phyloP scores from a whole-genome alignment of 768 basidiomycete genomes.

The Steccherinum ochraceum region DNA sequence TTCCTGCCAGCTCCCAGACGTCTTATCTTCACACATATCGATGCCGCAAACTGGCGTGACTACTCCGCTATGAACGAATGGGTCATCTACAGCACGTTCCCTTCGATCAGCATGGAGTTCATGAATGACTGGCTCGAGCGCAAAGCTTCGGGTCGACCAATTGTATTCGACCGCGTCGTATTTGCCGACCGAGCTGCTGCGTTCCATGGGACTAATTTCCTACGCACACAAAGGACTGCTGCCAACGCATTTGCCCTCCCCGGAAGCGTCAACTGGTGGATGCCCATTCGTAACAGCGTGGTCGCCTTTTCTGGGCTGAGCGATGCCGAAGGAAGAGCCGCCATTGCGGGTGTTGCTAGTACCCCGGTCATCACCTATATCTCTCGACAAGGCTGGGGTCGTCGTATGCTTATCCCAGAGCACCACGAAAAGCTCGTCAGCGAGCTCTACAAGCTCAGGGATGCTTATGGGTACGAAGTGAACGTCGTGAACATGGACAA shows the following conservation, averaged over 20 bases:
- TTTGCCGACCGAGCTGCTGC: constrained; percentile 84
- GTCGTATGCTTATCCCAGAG: constrained; percentile 70
- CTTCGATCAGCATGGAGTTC: constrained; percentile 76
- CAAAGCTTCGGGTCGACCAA: constrained; percentile 55
- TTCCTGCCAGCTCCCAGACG: constrained; percentile 68
- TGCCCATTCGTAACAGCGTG: constrained; percentile 65
- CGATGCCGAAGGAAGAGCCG: constrained; percentile 30
- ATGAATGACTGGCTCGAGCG: constrained; percentile 81
- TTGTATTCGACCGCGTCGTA: constrained; percentile 83
- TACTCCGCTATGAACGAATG: constrained; percentile 90
- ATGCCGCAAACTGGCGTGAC: constrained; percentile 82
- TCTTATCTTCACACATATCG: constrained; percentile 69
- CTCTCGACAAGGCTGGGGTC: constrained; percentile 82
- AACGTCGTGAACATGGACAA: constrained; percentile 84
- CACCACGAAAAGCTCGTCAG: constrained; percentile 76
- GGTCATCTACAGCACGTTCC: constrained; percentile 75
- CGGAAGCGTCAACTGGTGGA: constrained; percentile 82
- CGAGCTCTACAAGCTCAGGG: constrained; percentile 64
- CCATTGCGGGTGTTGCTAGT: constrained; percentile 26
- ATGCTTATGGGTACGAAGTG: constrained; percentile 76
- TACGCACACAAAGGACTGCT: constrained; percentile 70
- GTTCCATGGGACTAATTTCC: constrained; percentile 63
- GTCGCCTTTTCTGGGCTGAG: constrained; percentile 60
- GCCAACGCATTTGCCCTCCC: constrained; percentile 69
- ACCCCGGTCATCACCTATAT: constrained; percentile 89